Base-by-base conservation (phyloP, 805 yeast genomes). In the Zygosaccharomyces rouxii region DNA sequence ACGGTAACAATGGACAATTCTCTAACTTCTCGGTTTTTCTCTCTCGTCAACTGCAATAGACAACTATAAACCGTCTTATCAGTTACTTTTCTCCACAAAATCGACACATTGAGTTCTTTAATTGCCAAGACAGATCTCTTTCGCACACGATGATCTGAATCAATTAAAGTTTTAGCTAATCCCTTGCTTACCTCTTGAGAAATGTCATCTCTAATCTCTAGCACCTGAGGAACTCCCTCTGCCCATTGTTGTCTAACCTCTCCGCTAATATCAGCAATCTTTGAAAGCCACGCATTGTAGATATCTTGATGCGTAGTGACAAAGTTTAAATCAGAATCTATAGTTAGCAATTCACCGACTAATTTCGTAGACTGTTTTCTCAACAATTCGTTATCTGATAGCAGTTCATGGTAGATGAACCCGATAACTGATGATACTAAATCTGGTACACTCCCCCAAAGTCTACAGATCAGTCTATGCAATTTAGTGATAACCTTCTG, bases 371-470 rank as follows among this genome's bases (percentile, higher is more conserved):
- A 89, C 46, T 84, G 65, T 0, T 74, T 61, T 53, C 97, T 75
- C 16, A 86, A 72, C 13, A 71, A 64, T 26, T 78, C 80, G 54
- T 81, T 78, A 37, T 84, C 86, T 0, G 95, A 88, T 49, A 80
- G 80, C 37, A 89, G 68, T 55, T 89, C 95, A 57, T 86, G 89
- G 55, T 86, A 87, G 3, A 89, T 70, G 44, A 87, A 76, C 0
- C 95, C 94, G 74, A 86, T 79, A 0, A 86, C 84, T 1, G 94
- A 79, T 3, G 78, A 74, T 9, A 87, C 71, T 18, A 86, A 68
- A 41, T 85, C 94, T 0, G 97, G 97, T 0, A 81, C 82, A 44
- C 78, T 74, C 55, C 73, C 78, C 96, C 97, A 90, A 2, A 89
- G 69, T 51, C 83, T 83, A 2, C 82, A 68, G 0, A 83, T 69